Evolutionary conservation across 2,329 filamentous ascomycete species (phyloP).

Genomic region (Lasiodiplodia sp.): DNA sequence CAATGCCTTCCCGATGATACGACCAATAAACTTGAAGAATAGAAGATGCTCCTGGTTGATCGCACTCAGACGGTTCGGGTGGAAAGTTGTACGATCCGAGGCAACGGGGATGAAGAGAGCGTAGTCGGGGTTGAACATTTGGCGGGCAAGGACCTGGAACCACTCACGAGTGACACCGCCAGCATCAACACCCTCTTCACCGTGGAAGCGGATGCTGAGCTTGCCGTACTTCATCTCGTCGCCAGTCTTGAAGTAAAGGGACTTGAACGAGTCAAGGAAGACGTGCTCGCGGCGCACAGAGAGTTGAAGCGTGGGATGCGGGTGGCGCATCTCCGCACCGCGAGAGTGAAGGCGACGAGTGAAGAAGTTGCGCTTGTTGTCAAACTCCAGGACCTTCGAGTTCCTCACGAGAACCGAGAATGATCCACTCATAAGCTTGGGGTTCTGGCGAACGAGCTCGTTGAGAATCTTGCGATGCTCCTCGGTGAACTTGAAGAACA

Average conservation of each 20-base stretch:
- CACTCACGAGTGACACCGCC: constrained; percentile 97
- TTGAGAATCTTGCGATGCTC: constrained; percentile 98
- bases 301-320: constrained; percentile 81
- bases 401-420: constrained; percentile 97
- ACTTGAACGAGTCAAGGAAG: constrained; percentile 98
- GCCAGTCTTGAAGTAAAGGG: constrained; percentile 94
- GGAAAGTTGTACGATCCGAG: constrained; percentile 97
- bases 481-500: constrained; percentile 98
- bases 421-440: constrained; percentile 97
- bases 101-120: constrained; percentile 96
- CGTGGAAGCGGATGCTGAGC: constrained; percentile 95
- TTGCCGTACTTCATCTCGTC: constrained; percentile 99
- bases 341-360: constrained; percentile 87
- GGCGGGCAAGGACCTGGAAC: constrained; percentile 96
- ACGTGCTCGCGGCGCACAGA: constrained; percentile 92
- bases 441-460: constrained; percentile 94
- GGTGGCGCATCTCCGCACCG: constrained; percentile 72
- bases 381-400: constrained; percentile 97
- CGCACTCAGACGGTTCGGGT: constrained; percentile 91
- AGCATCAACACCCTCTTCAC: constrained; percentile 96
- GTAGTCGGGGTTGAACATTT: constrained; percentile 99
- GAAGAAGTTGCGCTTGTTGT: constrained; percentile 99
- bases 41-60: constrained; percentile 95
- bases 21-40: constrained; percentile 99
- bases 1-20: constrained; percentile 96